Conservation (phyloP, 2,329 filamentous ascomycete genomes). For the Colletotrichum plurivorum region DNA sequence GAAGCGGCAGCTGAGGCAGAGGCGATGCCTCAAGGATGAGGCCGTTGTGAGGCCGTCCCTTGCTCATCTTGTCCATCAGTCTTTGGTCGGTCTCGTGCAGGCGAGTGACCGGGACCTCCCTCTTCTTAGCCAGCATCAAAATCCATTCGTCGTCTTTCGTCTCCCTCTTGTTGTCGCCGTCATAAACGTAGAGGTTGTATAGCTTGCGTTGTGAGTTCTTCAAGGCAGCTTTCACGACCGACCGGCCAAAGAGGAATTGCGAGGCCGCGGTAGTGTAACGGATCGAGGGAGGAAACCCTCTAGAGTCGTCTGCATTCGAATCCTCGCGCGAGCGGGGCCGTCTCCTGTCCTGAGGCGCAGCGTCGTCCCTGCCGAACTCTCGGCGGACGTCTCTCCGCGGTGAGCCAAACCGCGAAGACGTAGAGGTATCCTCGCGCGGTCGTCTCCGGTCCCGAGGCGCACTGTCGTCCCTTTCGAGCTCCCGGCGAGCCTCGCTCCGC, state of each 20-base stretch:
- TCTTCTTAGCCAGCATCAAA: constrained; percentile 61
- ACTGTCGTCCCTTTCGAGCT: constrained; percentile 1
- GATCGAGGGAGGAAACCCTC: constrained; percentile 42
- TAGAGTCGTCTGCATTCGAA: background rate
- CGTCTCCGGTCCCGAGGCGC: constrained; percentile 3
- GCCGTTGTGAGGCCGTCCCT: constrained; percentile 89
- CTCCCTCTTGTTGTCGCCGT: constrained; percentile 67
- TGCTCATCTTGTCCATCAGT: constrained; percentile 86
- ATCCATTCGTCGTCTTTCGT: constrained; percentile 61
- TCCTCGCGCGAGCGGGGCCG: constrained; percentile 10
- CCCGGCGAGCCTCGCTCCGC: background rate
- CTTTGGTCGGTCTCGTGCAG: constrained; percentile 74
- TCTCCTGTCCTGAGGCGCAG: background rate
- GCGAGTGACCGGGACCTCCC: constrained; percentile 68
- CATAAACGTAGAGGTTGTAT: constrained; percentile 87
- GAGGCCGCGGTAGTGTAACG: constrained; percentile 86
- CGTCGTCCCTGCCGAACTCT: background rate
- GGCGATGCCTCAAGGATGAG: constrained; percentile 89
- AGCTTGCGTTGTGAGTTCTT: constrained; percentile 76
- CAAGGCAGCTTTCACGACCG: constrained; percentile 85
- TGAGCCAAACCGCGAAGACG: background rate
- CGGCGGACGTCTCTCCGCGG: background rate
- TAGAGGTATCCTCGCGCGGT: background rate
- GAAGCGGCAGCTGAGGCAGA: constrained; percentile 79
- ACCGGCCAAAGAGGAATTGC: constrained; percentile 90